Evolutionary conservation across 305 asterid species (phyloP).

Genomic region (Euphrasia arctica): DNA sequence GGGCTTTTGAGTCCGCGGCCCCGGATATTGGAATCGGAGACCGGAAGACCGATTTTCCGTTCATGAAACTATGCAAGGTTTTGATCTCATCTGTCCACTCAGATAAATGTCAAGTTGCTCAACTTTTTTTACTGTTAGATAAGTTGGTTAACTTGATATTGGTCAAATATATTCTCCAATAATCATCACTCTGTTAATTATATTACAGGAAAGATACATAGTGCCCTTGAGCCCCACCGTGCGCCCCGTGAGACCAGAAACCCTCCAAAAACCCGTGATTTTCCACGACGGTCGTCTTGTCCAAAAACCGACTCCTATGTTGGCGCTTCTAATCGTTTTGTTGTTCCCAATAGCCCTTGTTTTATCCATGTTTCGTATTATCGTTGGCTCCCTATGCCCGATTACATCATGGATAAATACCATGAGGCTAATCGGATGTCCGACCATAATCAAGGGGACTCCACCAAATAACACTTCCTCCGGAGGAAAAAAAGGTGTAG

Average conservation of each 20-base stretch:
- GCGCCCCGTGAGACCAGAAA: no score
- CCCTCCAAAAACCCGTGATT: no score
- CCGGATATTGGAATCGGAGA: constrained; percentile 37
- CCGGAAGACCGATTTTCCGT: constrained; percentile 24
- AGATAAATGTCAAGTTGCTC: background rate
- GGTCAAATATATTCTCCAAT: no score
- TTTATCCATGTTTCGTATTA: constrained; percentile 24
- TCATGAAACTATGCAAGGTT: constrained; percentile 43
- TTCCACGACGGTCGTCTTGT: no score
- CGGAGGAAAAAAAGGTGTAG: constrained; percentile 24
- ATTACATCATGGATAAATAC: background rate
- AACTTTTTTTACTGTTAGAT: no score
- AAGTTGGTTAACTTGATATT: no score
- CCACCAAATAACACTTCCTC: constrained; percentile 11
- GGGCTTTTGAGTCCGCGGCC: constrained; percentile 8
- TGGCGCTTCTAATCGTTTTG: constrained; percentile 30
- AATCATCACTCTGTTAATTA: no score
- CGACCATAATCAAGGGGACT: constrained; percentile 23
- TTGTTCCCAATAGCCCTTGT: constrained; percentile 37
- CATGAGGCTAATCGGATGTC: constrained; percentile 1
- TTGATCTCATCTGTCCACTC: background rate
- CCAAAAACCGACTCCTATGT: no score
- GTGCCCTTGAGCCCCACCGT: no score
- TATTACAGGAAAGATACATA: no score
- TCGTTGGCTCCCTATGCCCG: constrained; percentile 15